Evolutionary conservation across 2,329 filamentous ascomycete species (phyloP).

Genomic region (Lojkania enalia): DNA sequence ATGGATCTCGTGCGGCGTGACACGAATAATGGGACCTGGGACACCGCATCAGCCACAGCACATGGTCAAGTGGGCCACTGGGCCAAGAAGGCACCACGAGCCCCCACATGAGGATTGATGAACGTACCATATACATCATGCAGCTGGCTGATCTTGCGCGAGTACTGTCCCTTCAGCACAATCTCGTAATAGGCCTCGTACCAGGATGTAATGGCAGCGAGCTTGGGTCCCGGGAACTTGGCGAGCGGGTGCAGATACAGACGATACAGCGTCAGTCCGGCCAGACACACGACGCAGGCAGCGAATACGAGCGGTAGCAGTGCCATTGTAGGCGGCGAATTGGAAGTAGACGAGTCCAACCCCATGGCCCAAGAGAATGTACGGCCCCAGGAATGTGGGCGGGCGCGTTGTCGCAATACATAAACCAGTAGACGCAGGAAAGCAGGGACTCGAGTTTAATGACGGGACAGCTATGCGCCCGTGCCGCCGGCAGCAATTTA

Average conservation of each 20-base stretch:
- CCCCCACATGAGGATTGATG: not conserved
- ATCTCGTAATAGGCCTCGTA: slow-evolving; percentile 44
- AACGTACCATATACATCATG: slow-evolving; percentile 38
- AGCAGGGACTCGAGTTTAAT: no score
- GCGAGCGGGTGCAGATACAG: slow-evolving; percentile 51
- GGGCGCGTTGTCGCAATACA: no score
- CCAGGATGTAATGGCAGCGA: slow-evolving; percentile 36
- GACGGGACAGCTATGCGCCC: no score
- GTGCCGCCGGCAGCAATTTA: no score
- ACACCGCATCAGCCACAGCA: slow-evolving; percentile 10
- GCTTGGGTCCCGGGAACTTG: slow-evolving; percentile 49
- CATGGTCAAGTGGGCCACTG: not conserved
- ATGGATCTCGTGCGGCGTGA: slow-evolving; percentile 49
- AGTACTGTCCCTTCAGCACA: slow-evolving; percentile 35
- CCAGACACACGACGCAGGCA: slow-evolving; percentile 19
- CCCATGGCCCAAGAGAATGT: slow-evolving; percentile 15
- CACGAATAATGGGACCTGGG: slow-evolving; percentile 47
- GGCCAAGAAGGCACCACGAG: no score
- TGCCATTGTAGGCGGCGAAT: slow-evolving; percentile 12
- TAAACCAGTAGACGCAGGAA: no score
- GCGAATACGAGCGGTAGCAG: slow-evolving; percentile 14
- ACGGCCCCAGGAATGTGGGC: not conserved
- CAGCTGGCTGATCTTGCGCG: slow-evolving; percentile 32
- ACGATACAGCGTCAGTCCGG: slow-evolving; percentile 40
- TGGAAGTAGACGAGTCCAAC: slow-evolving; percentile 4